Conservation (phyloP, 2,329 filamentous ascomycete genomes). For the Alternaria infectoria region DNA sequence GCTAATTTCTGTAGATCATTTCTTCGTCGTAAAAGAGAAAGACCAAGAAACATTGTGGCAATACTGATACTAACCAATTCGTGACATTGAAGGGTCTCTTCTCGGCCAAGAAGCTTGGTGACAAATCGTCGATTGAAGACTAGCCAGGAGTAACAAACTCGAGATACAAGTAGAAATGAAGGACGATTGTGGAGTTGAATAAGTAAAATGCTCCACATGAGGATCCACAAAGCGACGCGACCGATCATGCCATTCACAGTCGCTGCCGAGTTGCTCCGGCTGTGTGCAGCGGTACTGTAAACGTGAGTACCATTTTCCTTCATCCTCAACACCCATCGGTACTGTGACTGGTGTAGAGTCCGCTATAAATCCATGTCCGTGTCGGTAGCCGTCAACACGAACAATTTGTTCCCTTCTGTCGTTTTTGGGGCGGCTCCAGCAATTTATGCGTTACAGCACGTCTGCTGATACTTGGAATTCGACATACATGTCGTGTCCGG, state of each 20-base stretch:
- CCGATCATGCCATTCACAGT: neutral
- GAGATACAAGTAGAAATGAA: neutral
- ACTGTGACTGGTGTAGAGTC: neutral
- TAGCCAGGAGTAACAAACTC: rapidly evolving
- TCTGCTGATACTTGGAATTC: neutral
- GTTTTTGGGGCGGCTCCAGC: neutral
- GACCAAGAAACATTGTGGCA: neutral
- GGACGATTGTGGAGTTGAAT: neutral
- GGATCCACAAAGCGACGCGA: neutral
- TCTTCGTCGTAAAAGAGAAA: neutral
- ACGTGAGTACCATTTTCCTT: neutral
- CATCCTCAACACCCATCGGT: neutral
- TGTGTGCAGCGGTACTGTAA: neutral
- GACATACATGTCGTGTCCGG: neutral
- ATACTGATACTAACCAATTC: neutral
- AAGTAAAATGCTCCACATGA: neutral
- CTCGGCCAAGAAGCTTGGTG: neutral
- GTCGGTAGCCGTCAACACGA: neutral
- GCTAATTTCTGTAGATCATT: neutral
- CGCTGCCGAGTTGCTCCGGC: neutral
- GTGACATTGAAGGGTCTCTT: neutral
- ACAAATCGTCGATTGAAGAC: neutral
- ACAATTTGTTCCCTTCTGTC: neutral
- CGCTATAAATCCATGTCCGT: neutral
- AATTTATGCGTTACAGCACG: neutral